Conservation (phyloP, 768 basidiomycete species). For the Xerocomellus chrysenteron region DNA sequence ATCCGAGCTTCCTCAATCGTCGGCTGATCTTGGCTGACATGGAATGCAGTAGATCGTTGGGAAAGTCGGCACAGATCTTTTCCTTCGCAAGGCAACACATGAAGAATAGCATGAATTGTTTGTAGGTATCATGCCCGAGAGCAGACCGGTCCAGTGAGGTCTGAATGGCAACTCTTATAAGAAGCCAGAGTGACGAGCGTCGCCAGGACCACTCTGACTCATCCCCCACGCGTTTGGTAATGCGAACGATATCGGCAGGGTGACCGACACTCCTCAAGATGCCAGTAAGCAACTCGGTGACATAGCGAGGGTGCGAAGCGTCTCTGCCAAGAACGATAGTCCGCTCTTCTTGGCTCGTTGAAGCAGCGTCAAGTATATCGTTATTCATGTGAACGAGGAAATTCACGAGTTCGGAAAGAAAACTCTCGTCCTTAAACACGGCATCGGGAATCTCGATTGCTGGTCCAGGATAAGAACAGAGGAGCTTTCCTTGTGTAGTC, state of each 20-base stretch:
- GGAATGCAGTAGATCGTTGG: conserved; percentile 38
- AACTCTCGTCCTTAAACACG: conserved; percentile 27
- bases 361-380: conserved; percentile 34
- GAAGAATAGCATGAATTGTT: conserved; percentile 35
- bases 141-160: conserved; percentile 29
- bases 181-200: conserved; percentile 50
- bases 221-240: conserved; percentile 46
- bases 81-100: conserved; percentile 17
- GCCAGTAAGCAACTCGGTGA: conserved; percentile 48
- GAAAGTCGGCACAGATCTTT: neutral
- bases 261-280: conserved; percentile 41
- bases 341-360: conserved; percentile 39
- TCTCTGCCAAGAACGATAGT: conserved; percentile 39
- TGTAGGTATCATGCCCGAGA: conserved; percentile 25
- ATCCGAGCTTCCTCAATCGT: conserved; percentile 38
- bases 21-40: conserved; percentile 39
- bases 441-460: conserved; percentile 37
- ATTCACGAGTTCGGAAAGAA: conserved; percentile 35
- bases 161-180: conserved; percentile 47
- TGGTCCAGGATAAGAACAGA: conserved; percentile 46
- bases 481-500: conserved; percentile 40
- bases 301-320: conserved; percentile 44
- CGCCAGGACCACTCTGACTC: conserved; percentile 46
- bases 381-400: conserved; percentile 39
- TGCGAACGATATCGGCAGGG: conserved; percentile 29